Evolutionary conservation across 2,329 filamentous ascomycete species (phyloP).

Genomic region (Penicillium sp.): DNA sequence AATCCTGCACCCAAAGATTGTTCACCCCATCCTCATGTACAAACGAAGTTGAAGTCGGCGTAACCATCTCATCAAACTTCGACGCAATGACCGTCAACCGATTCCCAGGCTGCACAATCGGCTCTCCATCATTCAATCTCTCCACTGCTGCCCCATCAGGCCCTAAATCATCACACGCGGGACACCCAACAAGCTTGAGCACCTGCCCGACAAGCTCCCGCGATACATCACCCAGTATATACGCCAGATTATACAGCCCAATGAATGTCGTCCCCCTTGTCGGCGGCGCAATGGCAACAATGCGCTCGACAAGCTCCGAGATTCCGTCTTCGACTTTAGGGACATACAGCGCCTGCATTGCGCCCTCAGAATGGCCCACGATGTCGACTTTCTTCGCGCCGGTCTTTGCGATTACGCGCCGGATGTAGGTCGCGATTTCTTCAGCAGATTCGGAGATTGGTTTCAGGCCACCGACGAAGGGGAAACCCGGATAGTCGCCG

Average conservation of each 20-base stretch:
- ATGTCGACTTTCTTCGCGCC: slow-evolving; percentile 46
- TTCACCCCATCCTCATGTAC: slow-evolving; percentile 38
- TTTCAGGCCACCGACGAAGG: slow-evolving; percentile 45
- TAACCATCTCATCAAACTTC: slow-evolving; percentile 41
- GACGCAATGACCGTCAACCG: slow-evolving; percentile 41
- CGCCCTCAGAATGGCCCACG: slow-evolving; percentile 52
- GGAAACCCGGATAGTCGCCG: slow-evolving; percentile 44
- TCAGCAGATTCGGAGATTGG: slow-evolving; percentile 44
- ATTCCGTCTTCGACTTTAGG: slow-evolving; percentile 43
- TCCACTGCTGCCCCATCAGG: slow-evolving; percentile 34
- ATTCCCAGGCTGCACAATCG: slow-evolving; percentile 42
- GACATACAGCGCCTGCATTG: slow-evolving; percentile 47
- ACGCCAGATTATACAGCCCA: slow-evolving; percentile 35
- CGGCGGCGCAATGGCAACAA: slow-evolving; percentile 43
- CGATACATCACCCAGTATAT: slow-evolving; percentile 33
- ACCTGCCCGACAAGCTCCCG: slow-evolving; percentile 29
- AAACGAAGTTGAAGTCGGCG: slow-evolving; percentile 37
- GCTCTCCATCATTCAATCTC: slow-evolving; percentile 38
- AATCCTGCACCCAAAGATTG: slow-evolving; percentile 40
- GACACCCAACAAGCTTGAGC: slow-evolving; percentile 36
- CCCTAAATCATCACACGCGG: slow-evolving; percentile 40
- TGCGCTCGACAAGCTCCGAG: slow-evolving; percentile 35
- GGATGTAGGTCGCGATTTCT: slow-evolving; percentile 48
- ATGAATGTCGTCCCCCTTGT: slow-evolving; percentile 41
- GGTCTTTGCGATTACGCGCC: slow-evolving; percentile 41